Percentiles rank a stretch among this genome's conserved stretches.
These are phyloP conservation scores for Alternaria hordeiaustralica DNA, from an alignment of 2,329 filamentous ascomycete species.

Conservation along the genomic window DNA sequence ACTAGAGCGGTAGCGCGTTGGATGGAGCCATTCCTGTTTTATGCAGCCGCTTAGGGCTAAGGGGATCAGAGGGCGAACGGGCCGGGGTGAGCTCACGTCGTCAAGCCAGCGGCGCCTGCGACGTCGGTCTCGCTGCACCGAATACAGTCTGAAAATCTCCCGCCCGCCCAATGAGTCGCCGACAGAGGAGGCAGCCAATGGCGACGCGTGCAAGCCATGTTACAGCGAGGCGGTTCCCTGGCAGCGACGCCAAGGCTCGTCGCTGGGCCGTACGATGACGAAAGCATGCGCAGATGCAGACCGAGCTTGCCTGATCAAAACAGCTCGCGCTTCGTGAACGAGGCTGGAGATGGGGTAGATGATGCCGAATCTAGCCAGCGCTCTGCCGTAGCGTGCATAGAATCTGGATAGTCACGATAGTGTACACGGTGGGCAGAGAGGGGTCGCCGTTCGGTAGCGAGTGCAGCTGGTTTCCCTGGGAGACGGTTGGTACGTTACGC, in stretches of 20 bases:
- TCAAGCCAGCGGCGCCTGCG: slow-evolving; percentile 29
- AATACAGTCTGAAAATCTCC: slow-evolving; percentile 38
- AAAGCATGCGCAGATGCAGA: slow-evolving; percentile 25
- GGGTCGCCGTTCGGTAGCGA: slow-evolving; percentile 17
- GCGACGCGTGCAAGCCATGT: slow-evolving; percentile 14
- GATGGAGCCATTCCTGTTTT: slow-evolving; percentile 40
- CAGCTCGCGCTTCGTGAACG: slow-evolving; percentile 6
- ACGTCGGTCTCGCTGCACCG: slow-evolving; percentile 38
- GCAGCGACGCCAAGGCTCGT: slow-evolving; percentile 29
- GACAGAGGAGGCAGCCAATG: slow-evolving; percentile 34
- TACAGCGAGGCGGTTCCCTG: slow-evolving; percentile 38
- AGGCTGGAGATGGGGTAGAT: slow-evolving; percentile 10
- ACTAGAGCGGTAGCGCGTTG: slow-evolving; percentile 33
- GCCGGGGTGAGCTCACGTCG: slow-evolving; percentile 32
- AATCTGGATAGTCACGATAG: background rate
- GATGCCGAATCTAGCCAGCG: background rate
- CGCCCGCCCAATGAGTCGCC: slow-evolving; percentile 35
- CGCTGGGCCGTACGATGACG: slow-evolving; percentile 38
- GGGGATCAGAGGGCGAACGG: slow-evolving; percentile 38
- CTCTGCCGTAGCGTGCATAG: background rate
- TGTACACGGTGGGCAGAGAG: background rate
- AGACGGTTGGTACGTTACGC: slow-evolving; percentile 34
- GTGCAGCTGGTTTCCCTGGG: slow-evolving; percentile 31
- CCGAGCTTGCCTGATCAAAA: background rate
- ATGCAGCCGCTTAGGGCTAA: slow-evolving; percentile 33